Base-by-base conservation (phyloP, 148 eudicot species). In the Rhododendron mucronatum region DNA sequence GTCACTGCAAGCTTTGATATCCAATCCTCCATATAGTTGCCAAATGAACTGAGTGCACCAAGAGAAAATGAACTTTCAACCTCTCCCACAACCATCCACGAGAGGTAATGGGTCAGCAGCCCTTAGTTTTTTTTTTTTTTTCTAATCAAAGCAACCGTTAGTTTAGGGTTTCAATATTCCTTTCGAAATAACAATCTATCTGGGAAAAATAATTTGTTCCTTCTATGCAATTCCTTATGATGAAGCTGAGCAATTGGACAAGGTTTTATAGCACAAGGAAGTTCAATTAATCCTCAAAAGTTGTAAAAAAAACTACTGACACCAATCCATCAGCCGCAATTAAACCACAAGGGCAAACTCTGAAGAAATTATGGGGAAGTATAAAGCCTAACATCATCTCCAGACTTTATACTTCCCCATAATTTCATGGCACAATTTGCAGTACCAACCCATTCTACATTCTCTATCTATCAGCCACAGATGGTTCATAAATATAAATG, bases 271-370 rank as follows among this genome's bases (percentile, higher is more conserved):
- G 37, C 83, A 85, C 45, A 44, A 82, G 45, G 82, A 5, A 33
- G 33, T 82, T 88, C 81, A 81, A 83, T 65, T 11, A 20, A 82
- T 79, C 81, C 59, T 53, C 41, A 45, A 3, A 79, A 23, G 10
- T 12, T 21, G 28, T 44, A 41, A 41, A 51, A 51, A 33, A 41
- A 11, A 83, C 14, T 28, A 28, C 44, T 57, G 30, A 55, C 47
- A 30, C 28, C 37, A 55, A 82, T 82, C 26, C 48, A 55, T 16
- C 26, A 33, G 71, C 84, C 7, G 2, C 15, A 55, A 57, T n/a
- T 51, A 13, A 48, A 65, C 4, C 7, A 41, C 55, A 44, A 41
- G 20, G 67, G 50, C 20, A 41, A 83, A 23, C 8, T 12, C 47
- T 4, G 65, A 16, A 23, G 28, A 20, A 83, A 81, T 28, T 30